Percentiles rank a stretch among this genome's conserved stretches.
These are phyloP conservation scores for Amaranthus tricolor DNA, from an alignment of 179 eudicot species.

Conservation along the genomic window DNA sequence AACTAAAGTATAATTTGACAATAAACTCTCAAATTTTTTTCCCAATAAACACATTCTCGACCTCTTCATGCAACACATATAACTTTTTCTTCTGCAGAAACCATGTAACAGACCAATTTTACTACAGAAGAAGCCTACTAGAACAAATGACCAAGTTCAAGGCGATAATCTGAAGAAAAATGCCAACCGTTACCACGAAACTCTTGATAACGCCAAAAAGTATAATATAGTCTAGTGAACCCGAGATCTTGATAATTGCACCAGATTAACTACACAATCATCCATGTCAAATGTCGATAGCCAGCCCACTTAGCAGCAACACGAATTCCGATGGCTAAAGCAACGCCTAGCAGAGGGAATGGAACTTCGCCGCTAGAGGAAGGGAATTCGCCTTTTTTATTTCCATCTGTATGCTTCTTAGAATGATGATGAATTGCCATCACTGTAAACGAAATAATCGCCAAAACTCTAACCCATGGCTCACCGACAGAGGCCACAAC, in stretches of 20 bases:
- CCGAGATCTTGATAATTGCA: neutral
- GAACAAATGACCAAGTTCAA: neutral
- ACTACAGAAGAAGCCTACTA: too few relatives aligned
- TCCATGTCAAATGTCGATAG: slow-evolving; percentile 82
- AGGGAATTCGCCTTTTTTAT: slow-evolving; percentile 29
- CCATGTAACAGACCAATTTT: too few relatives aligned
- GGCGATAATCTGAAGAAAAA: neutral
- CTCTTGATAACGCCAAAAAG: neutral
- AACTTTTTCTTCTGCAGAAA: too few relatives aligned
- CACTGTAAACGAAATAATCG: slow-evolving; percentile 47
- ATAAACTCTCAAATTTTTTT: too few relatives aligned
- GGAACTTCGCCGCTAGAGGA: slow-evolving; percentile 43
- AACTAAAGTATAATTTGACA: too few relatives aligned
- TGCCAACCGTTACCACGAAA: neutral
- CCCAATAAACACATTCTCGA: too few relatives aligned
- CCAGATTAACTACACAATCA: slow-evolving; percentile 36
- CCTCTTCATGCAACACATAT: too few relatives aligned
- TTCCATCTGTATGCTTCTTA: slow-evolving; percentile 27
- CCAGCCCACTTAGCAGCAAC: slow-evolving; percentile 88
- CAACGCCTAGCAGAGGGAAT: slow-evolving; percentile 62
- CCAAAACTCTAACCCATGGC: slow-evolving; percentile 81
- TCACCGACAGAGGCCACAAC: slow-evolving; percentile 82
- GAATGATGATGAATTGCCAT: slow-evolving; percentile 55
- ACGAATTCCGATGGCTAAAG: slow-evolving; percentile 64
- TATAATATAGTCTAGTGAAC: neutral